Conservation (phyloP, 164 flowering plant species). For the Dillenia suffruticosa region DNA sequence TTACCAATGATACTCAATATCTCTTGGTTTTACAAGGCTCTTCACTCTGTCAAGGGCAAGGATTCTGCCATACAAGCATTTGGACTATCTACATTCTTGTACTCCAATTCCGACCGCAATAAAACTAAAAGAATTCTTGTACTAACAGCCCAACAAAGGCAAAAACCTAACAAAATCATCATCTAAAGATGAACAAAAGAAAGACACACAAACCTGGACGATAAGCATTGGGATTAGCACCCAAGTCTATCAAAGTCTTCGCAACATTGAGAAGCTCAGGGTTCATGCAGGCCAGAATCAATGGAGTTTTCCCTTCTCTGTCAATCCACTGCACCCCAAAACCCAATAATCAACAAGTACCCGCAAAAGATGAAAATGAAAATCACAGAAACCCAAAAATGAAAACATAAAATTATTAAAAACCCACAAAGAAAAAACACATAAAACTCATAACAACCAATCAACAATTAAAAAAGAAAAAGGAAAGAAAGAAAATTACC, state of each 20-base stretch:
- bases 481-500: constrained; percentile 24
- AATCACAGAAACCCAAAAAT: neutral
- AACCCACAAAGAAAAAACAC: neutral
- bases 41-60: too few relatives aligned
- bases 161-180: neutral
- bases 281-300: constrained; percentile 71
- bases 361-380: neutral
- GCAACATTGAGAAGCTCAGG: constrained; percentile 56
- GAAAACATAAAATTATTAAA: neutral
- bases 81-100: too few relatives aligned
- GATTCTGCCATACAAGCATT: too few relatives aligned
- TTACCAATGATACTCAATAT: too few relatives aligned
- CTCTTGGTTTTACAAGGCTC: too few relatives aligned
- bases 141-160: too few relatives aligned
- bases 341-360: neutral
- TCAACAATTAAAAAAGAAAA: neutral
- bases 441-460: constrained; percentile 2
- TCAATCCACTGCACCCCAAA: constrained; percentile 75
- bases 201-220: constrained; percentile 54
- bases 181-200: neutral
- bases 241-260: constrained; percentile 72
- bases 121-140: too few relatives aligned
- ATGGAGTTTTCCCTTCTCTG: constrained; percentile 85
- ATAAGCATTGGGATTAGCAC: constrained; percentile 86
- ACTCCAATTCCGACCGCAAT: too few relatives aligned